These are phyloP conservation scores for Aquanectria penicillioides DNA, from an alignment of 2,329 filamentous ascomycete genomes.

Conservation along the genomic window DNA sequence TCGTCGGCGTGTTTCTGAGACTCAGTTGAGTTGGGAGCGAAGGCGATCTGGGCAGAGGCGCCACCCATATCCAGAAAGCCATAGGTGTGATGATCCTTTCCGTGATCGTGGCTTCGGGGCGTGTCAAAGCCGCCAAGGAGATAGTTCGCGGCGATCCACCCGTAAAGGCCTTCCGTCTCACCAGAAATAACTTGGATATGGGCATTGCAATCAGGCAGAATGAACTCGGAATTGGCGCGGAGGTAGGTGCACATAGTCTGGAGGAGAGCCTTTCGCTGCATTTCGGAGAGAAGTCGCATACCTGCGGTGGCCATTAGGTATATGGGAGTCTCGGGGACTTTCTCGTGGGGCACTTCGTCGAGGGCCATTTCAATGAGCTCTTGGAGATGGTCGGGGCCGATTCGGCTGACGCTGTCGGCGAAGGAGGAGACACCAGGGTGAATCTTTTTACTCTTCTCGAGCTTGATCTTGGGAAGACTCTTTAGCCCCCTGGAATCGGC, in stretches of 20 bases:
- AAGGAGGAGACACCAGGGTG: constrained; percentile 94
- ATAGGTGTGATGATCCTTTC: constrained; percentile 91
- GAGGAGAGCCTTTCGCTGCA: constrained; percentile 78
- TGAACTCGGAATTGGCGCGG: constrained; percentile 78
- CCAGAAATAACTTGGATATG: constrained; percentile 96
- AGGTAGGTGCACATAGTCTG: constrained; percentile 86
- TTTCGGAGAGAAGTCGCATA: constrained; percentile 83
- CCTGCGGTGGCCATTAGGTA: constrained; percentile 97
- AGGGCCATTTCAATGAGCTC: constrained; percentile 84
- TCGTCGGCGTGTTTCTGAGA: constrained; percentile 89
- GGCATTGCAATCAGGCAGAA: constrained; percentile 86
- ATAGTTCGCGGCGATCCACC: constrained; percentile 98
- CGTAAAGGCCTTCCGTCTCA: constrained; percentile 94
- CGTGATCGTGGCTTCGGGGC: constrained; percentile 78
- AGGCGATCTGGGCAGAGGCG: constrained; percentile 96
- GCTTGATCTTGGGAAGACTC: constrained; percentile 81
- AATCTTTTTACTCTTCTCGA: constrained; percentile 92
- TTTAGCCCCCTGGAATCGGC: constrained; percentile 56
- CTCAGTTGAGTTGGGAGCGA: constrained; percentile 93
- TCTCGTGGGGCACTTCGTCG: constrained; percentile 77
- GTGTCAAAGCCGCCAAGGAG: constrained; percentile 89
- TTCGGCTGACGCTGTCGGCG: constrained; percentile 76
- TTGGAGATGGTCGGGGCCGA: constrained; percentile 85
- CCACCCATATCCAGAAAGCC: constrained; percentile 99
- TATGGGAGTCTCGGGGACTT: constrained; percentile 85